Conservation (phyloP, 805 yeast species). For the Metschnikowia picachoensis region DNA sequence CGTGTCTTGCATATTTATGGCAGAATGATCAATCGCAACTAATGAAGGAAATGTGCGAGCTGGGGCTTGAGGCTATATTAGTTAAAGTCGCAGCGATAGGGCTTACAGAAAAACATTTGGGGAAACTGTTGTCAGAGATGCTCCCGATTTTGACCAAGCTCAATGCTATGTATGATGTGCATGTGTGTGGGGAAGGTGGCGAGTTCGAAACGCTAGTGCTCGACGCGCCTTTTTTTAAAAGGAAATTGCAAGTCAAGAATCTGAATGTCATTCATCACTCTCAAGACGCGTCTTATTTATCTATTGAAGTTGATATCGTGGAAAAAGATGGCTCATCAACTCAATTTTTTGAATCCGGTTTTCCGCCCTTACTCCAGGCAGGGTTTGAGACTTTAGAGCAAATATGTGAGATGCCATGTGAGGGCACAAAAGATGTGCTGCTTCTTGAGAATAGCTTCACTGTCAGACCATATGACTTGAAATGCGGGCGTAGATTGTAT, state of each 20-base stretch:
- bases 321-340: constrained; percentile 28
- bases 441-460: no score
- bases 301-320: constrained; percentile 47
- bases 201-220: constrained; percentile 92
- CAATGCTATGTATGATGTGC: constrained; percentile 70
- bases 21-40: constrained; percentile 77
- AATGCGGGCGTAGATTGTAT: constrained; percentile 15
- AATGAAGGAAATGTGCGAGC: constrained; percentile 74
- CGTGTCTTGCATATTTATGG: constrained; percentile 80
- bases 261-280: constrained; percentile 43
- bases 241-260: constrained; percentile 41
- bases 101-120: constrained; percentile 60
- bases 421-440: no score
- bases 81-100: constrained; percentile 95
- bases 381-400: constrained; percentile 3
- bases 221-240: constrained; percentile 80
- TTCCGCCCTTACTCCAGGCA: constrained; percentile 4
- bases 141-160: constrained; percentile 55
- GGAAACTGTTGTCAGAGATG: constrained; percentile 59
- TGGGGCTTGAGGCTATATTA: constrained; percentile 71
- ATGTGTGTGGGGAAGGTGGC: constrained; percentile 98
- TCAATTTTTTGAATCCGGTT: not conserved
- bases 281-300: constrained; percentile 70
- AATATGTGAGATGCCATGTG: no score
- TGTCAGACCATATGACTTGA: no score